phyloP scores from a whole-genome alignment of 106 monocot species.

The Xerophyta viscosa region DNA sequence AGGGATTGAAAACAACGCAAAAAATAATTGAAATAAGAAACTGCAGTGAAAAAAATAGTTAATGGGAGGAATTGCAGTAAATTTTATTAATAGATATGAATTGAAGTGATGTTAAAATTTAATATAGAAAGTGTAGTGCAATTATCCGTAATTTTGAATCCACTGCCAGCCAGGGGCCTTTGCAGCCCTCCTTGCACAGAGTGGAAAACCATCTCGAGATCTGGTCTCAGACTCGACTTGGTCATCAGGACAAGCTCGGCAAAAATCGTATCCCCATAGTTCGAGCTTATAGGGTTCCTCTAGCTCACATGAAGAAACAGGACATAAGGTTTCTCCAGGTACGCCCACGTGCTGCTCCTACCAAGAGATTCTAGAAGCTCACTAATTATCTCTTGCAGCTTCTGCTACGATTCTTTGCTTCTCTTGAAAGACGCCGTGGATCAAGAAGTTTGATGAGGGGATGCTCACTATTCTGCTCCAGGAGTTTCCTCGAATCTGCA shows the following conservation, averaged over 20 bases:
- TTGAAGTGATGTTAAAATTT: too few species aligned
- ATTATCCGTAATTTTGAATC: too few species aligned
- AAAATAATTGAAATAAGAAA: too few species aligned
- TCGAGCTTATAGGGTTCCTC: constrained; percentile 76
- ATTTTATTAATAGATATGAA: too few species aligned
- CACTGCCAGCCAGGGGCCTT: constrained; percentile 25
- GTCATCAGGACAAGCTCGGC: constrained; percentile 55
- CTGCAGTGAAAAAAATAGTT: too few species aligned
- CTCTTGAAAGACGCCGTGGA: too few species aligned
- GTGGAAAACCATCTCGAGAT: constrained; percentile 67
- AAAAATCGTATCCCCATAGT: constrained; percentile 64
- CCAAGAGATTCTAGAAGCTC: constrained; percentile 35
- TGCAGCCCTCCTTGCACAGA: constrained; percentile 52
- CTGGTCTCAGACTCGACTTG: constrained; percentile 66
- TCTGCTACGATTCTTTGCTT: constrained; percentile 49
- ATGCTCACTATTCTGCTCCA: constrained; percentile 57
- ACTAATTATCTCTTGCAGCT: constrained; percentile 43
- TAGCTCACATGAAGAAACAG: constrained; percentile 76
- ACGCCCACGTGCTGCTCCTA: neutral
- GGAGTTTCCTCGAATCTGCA: constrained; percentile 58
- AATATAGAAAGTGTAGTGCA: too few species aligned
- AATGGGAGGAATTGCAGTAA: too few species aligned
- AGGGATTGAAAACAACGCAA: too few species aligned
- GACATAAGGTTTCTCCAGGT: constrained; percentile 43
- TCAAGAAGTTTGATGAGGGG: too few species aligned